A percentile compares a stretch with the other conserved stretches of the same genome.
phyloP scores from a whole-genome alignment of 1,284 basidiomycete genomes.

The Boletus austroedulis region DNA sequence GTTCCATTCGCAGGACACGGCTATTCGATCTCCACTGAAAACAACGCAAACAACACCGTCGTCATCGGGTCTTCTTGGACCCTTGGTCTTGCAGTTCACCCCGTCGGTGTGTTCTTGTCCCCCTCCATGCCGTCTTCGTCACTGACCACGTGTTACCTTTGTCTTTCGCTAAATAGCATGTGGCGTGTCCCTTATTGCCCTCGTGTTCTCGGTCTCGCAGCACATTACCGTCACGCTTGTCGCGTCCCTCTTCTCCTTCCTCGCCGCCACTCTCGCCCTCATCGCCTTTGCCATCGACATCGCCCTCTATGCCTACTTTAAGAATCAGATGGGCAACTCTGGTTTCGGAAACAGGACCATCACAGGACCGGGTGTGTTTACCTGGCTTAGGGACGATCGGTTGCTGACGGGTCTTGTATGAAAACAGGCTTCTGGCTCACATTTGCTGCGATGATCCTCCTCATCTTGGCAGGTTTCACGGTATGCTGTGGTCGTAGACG shows the following conservation, averaged over 20 bases:
- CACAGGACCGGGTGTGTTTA: slow-evolving; percentile 52
- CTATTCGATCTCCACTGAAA: slow-evolving; percentile 45
- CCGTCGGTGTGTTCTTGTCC: too few species aligned
- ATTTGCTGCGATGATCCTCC: slow-evolving; percentile 61
- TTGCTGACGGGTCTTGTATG: not conserved
- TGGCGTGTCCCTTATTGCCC: slow-evolving; percentile 60
- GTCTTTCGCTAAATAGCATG: slow-evolving; percentile 45
- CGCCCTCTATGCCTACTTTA: slow-evolving; percentile 62
- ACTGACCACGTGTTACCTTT: too few species aligned
- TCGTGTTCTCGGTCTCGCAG: slow-evolving; percentile 62
- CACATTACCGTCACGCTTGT: slow-evolving; percentile 56
- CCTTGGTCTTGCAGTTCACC: slow-evolving; percentile 68
- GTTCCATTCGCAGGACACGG: slow-evolving; percentile 44
- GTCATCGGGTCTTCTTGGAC: slow-evolving; percentile 62
- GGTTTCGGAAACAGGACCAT: slow-evolving; percentile 43
- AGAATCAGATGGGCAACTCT: slow-evolving; percentile 55
- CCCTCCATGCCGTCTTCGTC: slow-evolving; percentile 14
- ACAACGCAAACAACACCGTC: slow-evolving; percentile 31
- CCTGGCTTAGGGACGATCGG: not conserved
- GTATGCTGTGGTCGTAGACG: slow-evolving; percentile 66
- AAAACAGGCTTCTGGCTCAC: slow-evolving; percentile 69
- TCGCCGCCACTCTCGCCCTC: slow-evolving; percentile 61
- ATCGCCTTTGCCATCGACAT: slow-evolving; percentile 76
- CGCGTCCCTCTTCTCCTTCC: slow-evolving; percentile 58
- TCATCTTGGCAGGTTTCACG: slow-evolving; percentile 60